Evolutionary conservation across 192 early-diverging fungal species (phyloP), one percentile per base, ranked within the genome.

Genomic region (Coemansia sp.): DNA sequence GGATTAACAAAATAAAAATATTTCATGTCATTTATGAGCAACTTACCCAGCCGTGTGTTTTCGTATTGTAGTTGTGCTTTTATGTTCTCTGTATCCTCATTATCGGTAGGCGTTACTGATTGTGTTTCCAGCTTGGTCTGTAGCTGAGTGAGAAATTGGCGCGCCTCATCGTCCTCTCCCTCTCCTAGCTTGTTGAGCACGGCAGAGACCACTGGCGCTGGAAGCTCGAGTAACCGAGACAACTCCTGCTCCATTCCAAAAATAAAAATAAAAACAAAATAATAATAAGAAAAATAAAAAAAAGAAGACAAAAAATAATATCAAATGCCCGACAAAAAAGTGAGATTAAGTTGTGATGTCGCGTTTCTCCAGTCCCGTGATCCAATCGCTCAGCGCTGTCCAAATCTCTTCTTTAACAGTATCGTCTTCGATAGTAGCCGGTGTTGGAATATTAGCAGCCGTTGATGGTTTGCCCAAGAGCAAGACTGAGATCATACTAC

Each of bases 401-500:
- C 71, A 78, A 0, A 73, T 40, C 42, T 90, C 89, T 12, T 49
- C 61, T 47, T 86, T 66, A 0, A 86, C 87, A 9, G 80, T 52
- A 20, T 71, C 86, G 49, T 94, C 91, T 66, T 94, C 91, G 42
- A 94, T 92, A 12, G 93, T 94, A 0, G 90, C 89, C 0, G 93
- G 93, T 5, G 91, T 79, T 8, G 66, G 76, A 22, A 67, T 42
- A 0, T 51, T 31, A 70, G 52, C 77, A 80, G 54, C 20, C 49
- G 1, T 74, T 60, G n/a, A 74, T 43, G 18, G 7, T n/a, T 6
- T 36, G 29, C 20, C 9, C 8, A 9, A 1, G 1, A 44, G 41
- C 29, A 63, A 51, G 9, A 8, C 24, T 29, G 20, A 40, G 43
- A 87, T 72, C 74, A 90, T 90, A 38, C 82, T 82, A 8, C 93